These are phyloP conservation scores for Selenicereus undatus DNA, from an alignment of 148 eudicot genomes.

Conservation along the genomic window DNA sequence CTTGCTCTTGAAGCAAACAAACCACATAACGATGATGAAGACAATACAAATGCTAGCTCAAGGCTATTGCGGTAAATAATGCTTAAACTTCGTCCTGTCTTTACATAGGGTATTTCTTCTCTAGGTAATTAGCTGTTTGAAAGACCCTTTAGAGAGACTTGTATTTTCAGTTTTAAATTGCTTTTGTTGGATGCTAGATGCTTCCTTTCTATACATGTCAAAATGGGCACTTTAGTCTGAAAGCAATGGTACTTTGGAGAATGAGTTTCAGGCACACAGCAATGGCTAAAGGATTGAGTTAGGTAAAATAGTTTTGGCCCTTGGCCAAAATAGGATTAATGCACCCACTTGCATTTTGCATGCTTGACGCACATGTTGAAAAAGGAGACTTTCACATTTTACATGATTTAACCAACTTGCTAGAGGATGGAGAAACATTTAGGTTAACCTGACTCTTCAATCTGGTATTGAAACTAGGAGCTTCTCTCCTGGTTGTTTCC, in stretches of 20 bases:
- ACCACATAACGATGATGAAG: constrained; percentile 50
- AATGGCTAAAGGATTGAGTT: not conserved
- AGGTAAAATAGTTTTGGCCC: not conserved
- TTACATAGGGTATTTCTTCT: not conserved
- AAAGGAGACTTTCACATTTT: not conserved
- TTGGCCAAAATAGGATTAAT: too few relatives aligned
- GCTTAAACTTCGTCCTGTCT: constrained; percentile 1
- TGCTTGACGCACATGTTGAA: constrained; percentile 7
- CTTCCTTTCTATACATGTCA: not conserved
- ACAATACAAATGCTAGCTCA: constrained; percentile 45
- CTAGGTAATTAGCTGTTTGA: not conserved
- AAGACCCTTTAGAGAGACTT: not conserved
- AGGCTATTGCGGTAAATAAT: constrained; percentile 52
- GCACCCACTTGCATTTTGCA: not conserved
- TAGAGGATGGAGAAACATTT: not conserved
- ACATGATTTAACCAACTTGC: not conserved
- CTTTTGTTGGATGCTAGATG: not conserved
- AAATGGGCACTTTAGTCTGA: not conserved
- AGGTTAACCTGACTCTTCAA: constrained; percentile 6
- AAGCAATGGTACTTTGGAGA: constrained; percentile 8
- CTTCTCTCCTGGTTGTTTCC: not conserved
- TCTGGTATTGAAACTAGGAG: constrained; percentile 5
- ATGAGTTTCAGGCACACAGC: constrained; percentile 2
- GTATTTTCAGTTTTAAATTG: constrained; percentile 3
- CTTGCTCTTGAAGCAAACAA: constrained; percentile 86